These are phyloP conservation scores for Cystobasidiaceae sp. DNA, from an alignment of 1,284 basidiomycete species.

Conservation along the genomic window DNA sequence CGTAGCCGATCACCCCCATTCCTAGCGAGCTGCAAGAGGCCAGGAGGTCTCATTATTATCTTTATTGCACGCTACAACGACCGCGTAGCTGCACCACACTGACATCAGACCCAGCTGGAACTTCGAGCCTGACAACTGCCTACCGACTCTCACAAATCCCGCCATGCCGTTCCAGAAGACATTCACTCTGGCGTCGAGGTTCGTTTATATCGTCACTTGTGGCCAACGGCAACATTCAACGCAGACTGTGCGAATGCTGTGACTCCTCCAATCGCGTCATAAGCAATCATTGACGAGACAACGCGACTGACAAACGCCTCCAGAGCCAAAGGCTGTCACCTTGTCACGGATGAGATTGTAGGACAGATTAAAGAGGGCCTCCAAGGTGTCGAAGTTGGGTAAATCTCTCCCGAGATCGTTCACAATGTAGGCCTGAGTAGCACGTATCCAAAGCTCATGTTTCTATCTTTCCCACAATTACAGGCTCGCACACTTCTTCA, in stretches of 20 bases:
- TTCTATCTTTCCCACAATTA: not conserved
- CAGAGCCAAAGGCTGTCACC: slow-evolving; percentile 45
- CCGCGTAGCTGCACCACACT: too few species aligned
- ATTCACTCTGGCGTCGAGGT: slow-evolving; percentile 27
- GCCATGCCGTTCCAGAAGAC: slow-evolving; percentile 33
- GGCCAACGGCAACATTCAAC: not conserved
- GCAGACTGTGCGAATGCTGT: not conserved
- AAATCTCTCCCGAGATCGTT: not conserved
- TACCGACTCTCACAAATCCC: not conserved
- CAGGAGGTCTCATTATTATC: too few species aligned
- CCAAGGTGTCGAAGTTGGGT: slow-evolving; percentile 34
- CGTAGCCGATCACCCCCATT: too few species aligned
- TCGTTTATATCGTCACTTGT: not conserved
- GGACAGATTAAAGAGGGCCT: slow-evolving; percentile 43
- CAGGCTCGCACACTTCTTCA: slow-evolving; percentile 42
- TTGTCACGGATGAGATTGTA: slow-evolving; percentile 47
- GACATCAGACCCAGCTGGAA: too few species aligned
- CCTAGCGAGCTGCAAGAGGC: too few species aligned
- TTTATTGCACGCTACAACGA: too few species aligned
- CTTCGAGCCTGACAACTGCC: too few species aligned
- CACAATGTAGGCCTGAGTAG: not conserved
- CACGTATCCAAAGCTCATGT: not conserved
- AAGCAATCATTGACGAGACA: not conserved
- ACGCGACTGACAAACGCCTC: not conserved
- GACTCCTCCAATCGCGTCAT: not conserved